Percentiles rank a stretch among this genome's conserved stretches.
Conservation (phyloP, 208 protist species). For the Phytomonas francai region DNA sequence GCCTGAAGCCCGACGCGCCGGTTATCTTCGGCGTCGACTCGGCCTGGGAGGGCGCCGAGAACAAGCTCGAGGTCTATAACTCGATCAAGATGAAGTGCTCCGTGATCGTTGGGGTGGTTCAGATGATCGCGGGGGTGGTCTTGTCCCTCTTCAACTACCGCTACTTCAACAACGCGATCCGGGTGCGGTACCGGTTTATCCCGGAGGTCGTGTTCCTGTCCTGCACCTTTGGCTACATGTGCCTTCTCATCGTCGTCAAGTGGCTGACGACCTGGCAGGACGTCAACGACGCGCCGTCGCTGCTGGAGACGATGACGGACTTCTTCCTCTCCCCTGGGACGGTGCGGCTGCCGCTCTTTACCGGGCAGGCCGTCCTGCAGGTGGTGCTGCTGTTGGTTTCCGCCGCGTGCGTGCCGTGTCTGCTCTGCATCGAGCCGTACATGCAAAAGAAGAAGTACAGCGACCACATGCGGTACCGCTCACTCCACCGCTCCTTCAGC, state of each 20-base stretch:
- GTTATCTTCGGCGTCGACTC: constrained; percentile 84
- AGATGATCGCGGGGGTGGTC: constrained; percentile 95
- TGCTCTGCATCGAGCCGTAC: constrained; percentile 83
- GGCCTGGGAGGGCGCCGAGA: constrained; percentile 88
- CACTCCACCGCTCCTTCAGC: constrained; percentile 2
- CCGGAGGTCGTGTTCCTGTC: constrained; percentile 95
- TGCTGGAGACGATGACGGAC: constrained; percentile 91
- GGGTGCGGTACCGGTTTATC: constrained; percentile 93
- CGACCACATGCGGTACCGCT: constrained; percentile 26
- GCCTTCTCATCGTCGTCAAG: constrained; percentile 96
- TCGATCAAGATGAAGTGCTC: constrained; percentile 98
- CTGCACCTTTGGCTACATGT: constrained; percentile 95
- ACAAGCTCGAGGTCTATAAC: constrained; percentile 97
- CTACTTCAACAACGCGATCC: constrained; percentile 86
- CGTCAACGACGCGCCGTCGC: constrained; percentile 74
- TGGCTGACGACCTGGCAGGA: constrained; percentile 90
- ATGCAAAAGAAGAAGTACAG: constrained; percentile 35
- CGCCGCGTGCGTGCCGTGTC: constrained; percentile 66
- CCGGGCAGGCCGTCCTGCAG: constrained; percentile 75
- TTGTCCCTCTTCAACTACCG: constrained; percentile 91
- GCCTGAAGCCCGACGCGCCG: constrained; percentile 33
- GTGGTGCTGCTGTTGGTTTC: constrained; percentile 71
- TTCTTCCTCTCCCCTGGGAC: constrained; percentile 87
- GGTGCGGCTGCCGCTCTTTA: constrained; percentile 64
- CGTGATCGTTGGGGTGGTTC: constrained; percentile 93